Base-by-base conservation (phyloP, 202 grass and related monocot genomes). In the Setaria viridis region DNA sequence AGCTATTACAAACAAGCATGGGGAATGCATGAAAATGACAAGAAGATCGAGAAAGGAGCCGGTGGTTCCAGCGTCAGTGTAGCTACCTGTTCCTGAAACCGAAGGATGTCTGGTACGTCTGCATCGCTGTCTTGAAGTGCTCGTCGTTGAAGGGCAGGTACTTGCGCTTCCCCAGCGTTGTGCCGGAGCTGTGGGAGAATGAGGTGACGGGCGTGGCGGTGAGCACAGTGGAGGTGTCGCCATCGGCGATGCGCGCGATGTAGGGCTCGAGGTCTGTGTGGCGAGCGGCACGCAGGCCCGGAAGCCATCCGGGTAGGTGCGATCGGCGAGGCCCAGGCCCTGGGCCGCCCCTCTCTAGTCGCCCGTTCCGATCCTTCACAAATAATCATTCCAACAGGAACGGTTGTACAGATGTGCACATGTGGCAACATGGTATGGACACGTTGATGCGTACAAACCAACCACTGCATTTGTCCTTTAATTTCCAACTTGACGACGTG, bases 151-250 rank as follows among this genome's bases (percentile, higher is more conserved):
- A 98, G 7, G 82, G 63, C 51, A 98, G 20, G 86, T 90, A 98
- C 78, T 98, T 98, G 51, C 87, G 91, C 83, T 92, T 98, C 60
- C 95, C 95, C 80, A 93, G 95, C 64, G 95, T 98, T 30, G 93
- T 98, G 62, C 95, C 95, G 71, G 95, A 98, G 84, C 49, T 98
- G 12, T 92, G 91, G 57, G 95, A 98, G 75, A 98, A 90, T 21
- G 92, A 87, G 14, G 92, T 90, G 77, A 95, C 64, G 16, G 91
- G 91, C 77, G 87, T 95, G 76, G 50, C 80, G 62, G 95, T 98
- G 84, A 98, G 93, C 9, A 98, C 57, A 20, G 93, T 51, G 13
- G 91, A 82, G 67, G 76, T 29, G 72, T 95, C 93, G 73, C 95
- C 95, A 79, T 93, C 91, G 16, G 77, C 84, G 80, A 98, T 92